phyloP scores from a whole-genome alignment of 2,329 filamentous ascomycete species.

The Alternaria sp. region DNA sequence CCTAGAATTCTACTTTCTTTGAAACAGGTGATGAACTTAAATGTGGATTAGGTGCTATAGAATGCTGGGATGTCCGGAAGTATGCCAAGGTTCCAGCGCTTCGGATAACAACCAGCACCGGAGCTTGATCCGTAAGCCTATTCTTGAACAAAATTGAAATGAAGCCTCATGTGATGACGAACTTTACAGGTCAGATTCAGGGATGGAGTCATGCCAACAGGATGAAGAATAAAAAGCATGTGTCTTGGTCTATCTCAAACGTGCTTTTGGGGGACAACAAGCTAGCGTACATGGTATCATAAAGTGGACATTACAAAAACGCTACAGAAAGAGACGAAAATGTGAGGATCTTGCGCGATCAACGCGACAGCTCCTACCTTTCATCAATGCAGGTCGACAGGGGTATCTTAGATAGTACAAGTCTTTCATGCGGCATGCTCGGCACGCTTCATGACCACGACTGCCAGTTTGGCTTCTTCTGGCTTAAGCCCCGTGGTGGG shows the following conservation, averaged over 20 bases:
- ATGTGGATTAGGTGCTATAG: background rate
- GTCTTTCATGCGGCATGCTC: background rate
- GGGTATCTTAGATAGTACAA: background rate
- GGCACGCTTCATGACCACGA: slow-evolving; percentile 15
- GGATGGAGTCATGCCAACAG: no score
- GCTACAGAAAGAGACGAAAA: slow-evolving; percentile 1
- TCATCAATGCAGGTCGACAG: background rate
- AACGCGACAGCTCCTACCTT: background rate
- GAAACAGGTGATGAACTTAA: background rate
- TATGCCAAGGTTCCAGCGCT: background rate
- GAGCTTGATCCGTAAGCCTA: background rate
- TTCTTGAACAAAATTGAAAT: background rate
- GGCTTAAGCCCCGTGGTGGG: slow-evolving; percentile 6
- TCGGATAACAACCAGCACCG: background rate
- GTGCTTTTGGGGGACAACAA: background rate
- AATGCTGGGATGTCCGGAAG: background rate
- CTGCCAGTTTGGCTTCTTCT: slow-evolving; percentile 18
- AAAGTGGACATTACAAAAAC: background rate
- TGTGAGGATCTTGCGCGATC: background rate
- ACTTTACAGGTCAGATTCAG: background rate
- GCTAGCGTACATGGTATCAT: background rate
- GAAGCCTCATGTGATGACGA: background rate
- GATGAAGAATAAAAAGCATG: background rate
- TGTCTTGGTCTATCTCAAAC: background rate
- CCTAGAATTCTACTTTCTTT: background rate